Conservation (phyloP, 163 green algal species). For the Coccomyxa subellipsoidea region DNA sequence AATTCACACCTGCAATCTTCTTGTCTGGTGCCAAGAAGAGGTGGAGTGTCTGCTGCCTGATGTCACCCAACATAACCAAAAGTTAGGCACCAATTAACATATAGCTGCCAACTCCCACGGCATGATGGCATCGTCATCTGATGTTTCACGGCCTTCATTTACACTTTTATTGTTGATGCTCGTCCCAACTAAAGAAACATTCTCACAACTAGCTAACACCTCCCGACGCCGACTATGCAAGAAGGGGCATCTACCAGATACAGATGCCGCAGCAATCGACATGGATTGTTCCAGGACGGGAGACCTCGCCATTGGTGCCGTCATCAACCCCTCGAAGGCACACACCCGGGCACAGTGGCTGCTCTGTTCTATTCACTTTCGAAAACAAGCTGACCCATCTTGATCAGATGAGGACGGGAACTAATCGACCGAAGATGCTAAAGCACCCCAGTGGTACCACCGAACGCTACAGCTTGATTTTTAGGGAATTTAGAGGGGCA, state of each 20-base stretch:
- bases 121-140: no score
- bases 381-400: background rate
- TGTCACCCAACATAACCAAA: no score
- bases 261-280: background rate
- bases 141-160: no score
- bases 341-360: background rate
- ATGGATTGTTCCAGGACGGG: background rate
- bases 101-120: no score
- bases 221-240: background rate
- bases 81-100: no score
- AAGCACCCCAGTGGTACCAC: background rate
- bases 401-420: background rate
- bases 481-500: no score
- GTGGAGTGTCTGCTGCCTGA: background rate
- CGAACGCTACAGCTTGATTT: background rate
- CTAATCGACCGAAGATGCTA: background rate
- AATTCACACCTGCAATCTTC: background rate
- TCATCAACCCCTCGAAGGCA: background rate
- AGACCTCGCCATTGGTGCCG: background rate
- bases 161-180: no score
- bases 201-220: background rate
- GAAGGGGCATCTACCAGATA: background rate
- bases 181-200: no score
- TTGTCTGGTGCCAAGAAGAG: background rate
- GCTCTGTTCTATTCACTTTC: background rate